These are phyloP conservation scores for Psophocarpus tetragonolobus DNA, from an alignment of 306 rosid genomes.

Conservation along the genomic window DNA sequence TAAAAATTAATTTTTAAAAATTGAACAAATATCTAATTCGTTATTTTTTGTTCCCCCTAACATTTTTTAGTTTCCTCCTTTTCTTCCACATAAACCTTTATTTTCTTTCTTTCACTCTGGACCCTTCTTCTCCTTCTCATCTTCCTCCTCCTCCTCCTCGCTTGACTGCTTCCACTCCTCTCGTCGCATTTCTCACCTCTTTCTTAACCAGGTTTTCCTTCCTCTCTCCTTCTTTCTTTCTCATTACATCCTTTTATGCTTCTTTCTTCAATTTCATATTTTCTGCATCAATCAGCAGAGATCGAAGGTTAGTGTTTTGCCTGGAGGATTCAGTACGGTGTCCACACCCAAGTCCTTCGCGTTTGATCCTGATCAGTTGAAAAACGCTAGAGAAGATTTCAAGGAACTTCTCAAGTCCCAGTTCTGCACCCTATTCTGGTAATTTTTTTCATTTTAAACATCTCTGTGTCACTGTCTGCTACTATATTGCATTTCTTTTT, in stretches of 20 bases:
- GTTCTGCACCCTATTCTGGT: slow-evolving; percentile 88
- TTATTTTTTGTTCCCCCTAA: too few species aligned
- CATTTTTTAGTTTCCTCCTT: too few species aligned
- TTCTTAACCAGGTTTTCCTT: slow-evolving; percentile 68
- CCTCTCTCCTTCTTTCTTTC: background rate
- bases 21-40: too few species aligned
- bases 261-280: background rate
- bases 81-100: too few species aligned
- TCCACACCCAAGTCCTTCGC: slow-evolving; percentile 61
- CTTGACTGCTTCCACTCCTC: slow-evolving; percentile 53
- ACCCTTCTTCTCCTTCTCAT: slow-evolving; percentile 24
- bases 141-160: slow-evolving; percentile 4
- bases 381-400: slow-evolving; percentile 79
- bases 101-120: too few species aligned
- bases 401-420: slow-evolving; percentile 69
- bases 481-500: slow-evolving; percentile 1
- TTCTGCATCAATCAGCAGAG: slow-evolving; percentile 44
- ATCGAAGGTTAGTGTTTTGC: slow-evolving; percentile 43
- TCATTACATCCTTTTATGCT: background rate
- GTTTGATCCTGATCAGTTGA: slow-evolving; percentile 82
- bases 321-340: slow-evolving; percentile 50
- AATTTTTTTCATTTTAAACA: background rate
- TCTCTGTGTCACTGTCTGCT: background rate
- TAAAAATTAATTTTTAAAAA: too few species aligned
- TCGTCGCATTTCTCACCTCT: slow-evolving; percentile 68